Evolutionary conservation across 805 yeast species (phyloP).

Genomic region (Ogataea polymorpha): DNA sequence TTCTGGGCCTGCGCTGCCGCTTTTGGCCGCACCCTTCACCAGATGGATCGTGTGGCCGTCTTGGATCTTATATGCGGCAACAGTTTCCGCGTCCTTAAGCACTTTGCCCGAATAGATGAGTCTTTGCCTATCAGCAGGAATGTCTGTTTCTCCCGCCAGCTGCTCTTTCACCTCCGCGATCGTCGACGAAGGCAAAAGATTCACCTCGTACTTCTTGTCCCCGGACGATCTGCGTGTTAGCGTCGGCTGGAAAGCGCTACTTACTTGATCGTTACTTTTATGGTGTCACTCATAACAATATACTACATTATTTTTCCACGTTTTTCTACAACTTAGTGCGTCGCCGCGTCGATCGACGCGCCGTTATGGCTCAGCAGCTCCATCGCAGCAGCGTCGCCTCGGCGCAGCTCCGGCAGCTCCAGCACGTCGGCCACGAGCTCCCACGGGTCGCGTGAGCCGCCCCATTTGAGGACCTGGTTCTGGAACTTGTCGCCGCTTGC

Average conservation of each 20-base stretch:
- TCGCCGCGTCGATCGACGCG: slow-evolving; percentile 8
- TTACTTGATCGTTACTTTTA: slow-evolving; percentile 32
- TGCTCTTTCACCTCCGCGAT: slow-evolving; percentile 66
- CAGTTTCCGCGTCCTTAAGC: slow-evolving; percentile 75
- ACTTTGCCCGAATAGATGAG: slow-evolving; percentile 93
- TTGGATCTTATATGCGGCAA: slow-evolving; percentile 76
- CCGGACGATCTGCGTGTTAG: slow-evolving; percentile 46
- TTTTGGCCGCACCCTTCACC: slow-evolving; percentile 69
- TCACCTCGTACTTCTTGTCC: slow-evolving; percentile 72
- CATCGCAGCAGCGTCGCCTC: slow-evolving; percentile 77
- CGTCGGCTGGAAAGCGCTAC: slow-evolving; percentile 7
- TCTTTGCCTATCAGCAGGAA: slow-evolving; percentile 79
- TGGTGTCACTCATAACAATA: slow-evolving; percentile 15
- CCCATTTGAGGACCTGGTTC: slow-evolving; percentile 78
- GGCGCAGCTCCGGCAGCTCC: slow-evolving; percentile 54
- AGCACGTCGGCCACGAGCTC: slow-evolving; percentile 74
- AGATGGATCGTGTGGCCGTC: slow-evolving; percentile 85
- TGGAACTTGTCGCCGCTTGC: slow-evolving; percentile 74
- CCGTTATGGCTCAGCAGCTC: slow-evolving; percentile 38
- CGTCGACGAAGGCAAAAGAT: slow-evolving; percentile 50
- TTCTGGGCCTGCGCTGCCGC: slow-evolving; percentile 20
- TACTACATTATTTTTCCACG: slow-evolving; percentile 9
- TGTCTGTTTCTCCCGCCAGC: slow-evolving; percentile 57
- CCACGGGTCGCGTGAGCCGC: slow-evolving; percentile 93
- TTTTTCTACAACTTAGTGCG: slow-evolving; percentile 4